Conservation (phyloP, 306 rosid species). For the Prunus kanzakura region DNA sequence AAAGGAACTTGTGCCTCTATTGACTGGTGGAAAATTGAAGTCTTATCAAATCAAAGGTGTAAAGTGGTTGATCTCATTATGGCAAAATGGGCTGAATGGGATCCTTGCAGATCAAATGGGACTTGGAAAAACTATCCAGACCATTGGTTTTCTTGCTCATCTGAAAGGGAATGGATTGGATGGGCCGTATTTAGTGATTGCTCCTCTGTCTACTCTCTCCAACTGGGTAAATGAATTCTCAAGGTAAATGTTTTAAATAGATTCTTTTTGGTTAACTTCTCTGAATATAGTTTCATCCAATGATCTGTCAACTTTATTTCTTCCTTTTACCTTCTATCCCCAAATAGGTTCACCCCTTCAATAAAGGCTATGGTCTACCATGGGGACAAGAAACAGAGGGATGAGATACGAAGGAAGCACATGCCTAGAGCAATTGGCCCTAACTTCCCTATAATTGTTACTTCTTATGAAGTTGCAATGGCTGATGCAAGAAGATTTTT, state of each 20-base stretch:
- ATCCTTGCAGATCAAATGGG: conserved; percentile 99
- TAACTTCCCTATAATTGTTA: conserved; percentile 73
- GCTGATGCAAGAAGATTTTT: conserved; percentile 60
- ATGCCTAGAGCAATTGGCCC: conserved; percentile 82
- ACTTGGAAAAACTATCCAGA: conserved; percentile 98
- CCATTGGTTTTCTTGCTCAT: conserved; percentile 89
- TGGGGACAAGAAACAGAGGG: conserved; percentile 68
- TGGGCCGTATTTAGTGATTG: conserved; percentile 89
- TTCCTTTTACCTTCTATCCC: background rate
- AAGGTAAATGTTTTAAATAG: conserved; percentile 47
- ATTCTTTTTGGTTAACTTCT: background rate
- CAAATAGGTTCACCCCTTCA: conserved; percentile 75
- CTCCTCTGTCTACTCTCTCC: conserved; percentile 94
- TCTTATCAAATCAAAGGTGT: conserved; percentile 89
- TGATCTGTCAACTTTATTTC: background rate
- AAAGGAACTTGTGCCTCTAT: conserved; percentile 74
- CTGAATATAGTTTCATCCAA: conserved; percentile 9
- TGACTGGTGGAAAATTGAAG: conserved; percentile 88
- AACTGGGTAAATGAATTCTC: conserved; percentile 85
- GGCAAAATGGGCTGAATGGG: conserved; percentile 99
- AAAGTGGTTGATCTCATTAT: conserved; percentile 94
- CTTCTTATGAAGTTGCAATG: conserved; percentile 92
- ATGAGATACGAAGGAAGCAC: conserved; percentile 64
- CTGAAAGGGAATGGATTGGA: conserved; percentile 76
- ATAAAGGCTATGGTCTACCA: conserved; percentile 63